phyloP scores from a whole-genome alignment of 495 filamentous ascomycete genomes.

The Platismatia glauca region DNA sequence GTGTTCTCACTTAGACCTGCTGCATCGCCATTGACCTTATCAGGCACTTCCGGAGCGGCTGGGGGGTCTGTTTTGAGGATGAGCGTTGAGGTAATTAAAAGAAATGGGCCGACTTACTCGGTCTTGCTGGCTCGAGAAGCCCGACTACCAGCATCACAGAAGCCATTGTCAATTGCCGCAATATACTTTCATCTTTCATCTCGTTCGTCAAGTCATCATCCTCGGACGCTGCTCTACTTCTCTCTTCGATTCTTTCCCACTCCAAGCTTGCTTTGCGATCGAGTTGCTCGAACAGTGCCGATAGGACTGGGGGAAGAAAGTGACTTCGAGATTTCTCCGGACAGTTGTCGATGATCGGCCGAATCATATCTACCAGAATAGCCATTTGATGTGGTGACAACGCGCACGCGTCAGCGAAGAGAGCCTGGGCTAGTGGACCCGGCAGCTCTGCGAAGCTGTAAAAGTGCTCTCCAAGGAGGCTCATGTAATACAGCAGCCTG shows the following conservation, averaged over 20 bases:
- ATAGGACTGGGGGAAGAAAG: conserved; percentile 80
- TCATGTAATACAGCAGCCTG: conserved; percentile 89
- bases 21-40: conserved; percentile 4
- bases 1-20: background rate
- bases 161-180: conserved; percentile 86
- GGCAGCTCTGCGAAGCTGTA: conserved; percentile 83
- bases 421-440: conserved; percentile 68
- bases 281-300: conserved; percentile 73
- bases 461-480: conserved; percentile 73
- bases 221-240: conserved; percentile 52
- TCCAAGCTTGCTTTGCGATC: conserved; percentile 78
- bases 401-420: conserved; percentile 74
- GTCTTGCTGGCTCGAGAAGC: conserved; percentile 65
- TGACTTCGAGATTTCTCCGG: conserved; percentile 64
- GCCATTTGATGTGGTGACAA: conserved; percentile 91
- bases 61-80: conserved; percentile 9
- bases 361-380: conserved; percentile 74
- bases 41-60: conserved; percentile 5
- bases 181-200: conserved; percentile 96
- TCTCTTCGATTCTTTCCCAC: conserved; percentile 62
- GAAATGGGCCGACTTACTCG: conserved; percentile 34
- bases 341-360: conserved; percentile 83
- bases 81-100: background rate
- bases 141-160: conserved; percentile 84
- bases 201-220: conserved; percentile 74